Percentiles rank a stretch among this genome's conserved stretches.
Conservation (phyloP, 192 early-diverging fungal species). For the Rhizoclosmatium globosum region DNA sequence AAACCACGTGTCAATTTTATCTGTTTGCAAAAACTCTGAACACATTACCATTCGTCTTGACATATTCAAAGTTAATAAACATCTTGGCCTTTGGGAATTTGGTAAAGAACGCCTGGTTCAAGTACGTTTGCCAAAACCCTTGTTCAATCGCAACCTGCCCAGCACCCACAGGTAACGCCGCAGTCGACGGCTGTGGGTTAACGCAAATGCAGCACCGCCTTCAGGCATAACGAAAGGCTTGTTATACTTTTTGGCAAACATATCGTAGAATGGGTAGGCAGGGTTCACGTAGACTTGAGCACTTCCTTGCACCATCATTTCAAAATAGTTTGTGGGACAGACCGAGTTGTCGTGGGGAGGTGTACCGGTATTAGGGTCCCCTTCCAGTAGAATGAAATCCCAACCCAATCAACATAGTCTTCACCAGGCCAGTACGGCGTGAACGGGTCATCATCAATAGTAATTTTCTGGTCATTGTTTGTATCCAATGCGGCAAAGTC, state of each 20-base stretch:
- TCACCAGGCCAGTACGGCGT: constrained; percentile 59
- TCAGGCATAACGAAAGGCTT: constrained; percentile 25
- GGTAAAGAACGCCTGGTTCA: constrained; percentile 30
- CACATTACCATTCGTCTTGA: constrained; percentile 13
- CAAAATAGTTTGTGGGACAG: not conserved
- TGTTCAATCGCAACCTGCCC: constrained; percentile 26
- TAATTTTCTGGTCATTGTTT: constrained; percentile 54
- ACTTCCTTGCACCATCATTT: constrained; percentile 26
- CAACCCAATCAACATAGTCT: constrained; percentile 42
- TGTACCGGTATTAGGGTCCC: constrained; percentile 6
- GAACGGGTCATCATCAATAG: constrained; percentile 53
- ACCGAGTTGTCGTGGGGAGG: constrained; percentile 12
- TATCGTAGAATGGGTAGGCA: constrained; percentile 19
- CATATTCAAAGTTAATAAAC: constrained; percentile 39
- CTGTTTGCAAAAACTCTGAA: constrained; percentile 1
- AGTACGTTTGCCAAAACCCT: constrained; percentile 36
- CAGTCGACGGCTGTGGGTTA: not conserved
- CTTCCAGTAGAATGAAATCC: constrained; percentile 31
- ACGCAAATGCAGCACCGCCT: constrained; percentile 37
- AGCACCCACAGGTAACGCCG: not conserved
- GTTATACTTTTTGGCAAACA: constrained; percentile 11
- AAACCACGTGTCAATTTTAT: not conserved
- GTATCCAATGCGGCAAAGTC: constrained; percentile 52
- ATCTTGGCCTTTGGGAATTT: constrained; percentile 41
- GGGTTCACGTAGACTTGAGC: not conserved